Evolutionary conservation across 768 basidiomycete species (phyloP).

Genomic region (Macrolepiota fuliginosa): DNA sequence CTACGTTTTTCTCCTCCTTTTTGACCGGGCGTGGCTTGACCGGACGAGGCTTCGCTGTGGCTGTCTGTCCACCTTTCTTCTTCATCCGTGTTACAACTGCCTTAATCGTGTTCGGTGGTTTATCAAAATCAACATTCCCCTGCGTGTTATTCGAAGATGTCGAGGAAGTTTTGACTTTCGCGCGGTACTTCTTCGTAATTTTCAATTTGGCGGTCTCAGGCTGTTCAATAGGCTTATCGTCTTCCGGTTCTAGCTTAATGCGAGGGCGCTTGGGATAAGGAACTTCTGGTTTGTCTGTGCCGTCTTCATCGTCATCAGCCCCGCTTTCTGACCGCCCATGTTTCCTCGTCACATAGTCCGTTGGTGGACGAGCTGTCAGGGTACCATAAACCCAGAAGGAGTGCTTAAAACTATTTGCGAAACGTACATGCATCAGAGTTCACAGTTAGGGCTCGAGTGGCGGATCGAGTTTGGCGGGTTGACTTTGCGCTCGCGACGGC

Average conservation of each 20-base stretch:
- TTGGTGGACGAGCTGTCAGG: background rate
- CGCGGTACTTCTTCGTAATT: slow-evolving; percentile 28
- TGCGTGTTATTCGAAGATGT: slow-evolving; percentile 12
- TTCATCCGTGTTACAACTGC: background rate
- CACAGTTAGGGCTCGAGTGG: background rate
- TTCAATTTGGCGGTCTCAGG: slow-evolving; percentile 6
- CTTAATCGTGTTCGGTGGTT: background rate
- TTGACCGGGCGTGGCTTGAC: background rate
- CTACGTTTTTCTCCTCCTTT: background rate
- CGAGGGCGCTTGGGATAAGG: slow-evolving; percentile 7
- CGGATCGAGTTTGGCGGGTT: slow-evolving; percentile 1
- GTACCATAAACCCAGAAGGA: background rate
- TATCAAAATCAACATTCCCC: background rate
- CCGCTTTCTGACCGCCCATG: background rate
- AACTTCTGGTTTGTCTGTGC: background rate
- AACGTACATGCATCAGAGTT: background rate
- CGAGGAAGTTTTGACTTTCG: slow-evolving; percentile 31
- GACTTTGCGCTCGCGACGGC: background rate
- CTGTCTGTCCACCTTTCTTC: background rate
- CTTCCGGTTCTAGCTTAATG: background rate
- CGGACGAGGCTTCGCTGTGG: background rate
- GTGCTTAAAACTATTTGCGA: background rate
- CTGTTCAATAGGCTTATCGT: background rate
- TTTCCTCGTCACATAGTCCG: background rate
- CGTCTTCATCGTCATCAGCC: background rate